These are phyloP conservation scores for Candida jianshihensis DNA, from an alignment of 805 yeast species.

Conservation along the genomic window DNA sequence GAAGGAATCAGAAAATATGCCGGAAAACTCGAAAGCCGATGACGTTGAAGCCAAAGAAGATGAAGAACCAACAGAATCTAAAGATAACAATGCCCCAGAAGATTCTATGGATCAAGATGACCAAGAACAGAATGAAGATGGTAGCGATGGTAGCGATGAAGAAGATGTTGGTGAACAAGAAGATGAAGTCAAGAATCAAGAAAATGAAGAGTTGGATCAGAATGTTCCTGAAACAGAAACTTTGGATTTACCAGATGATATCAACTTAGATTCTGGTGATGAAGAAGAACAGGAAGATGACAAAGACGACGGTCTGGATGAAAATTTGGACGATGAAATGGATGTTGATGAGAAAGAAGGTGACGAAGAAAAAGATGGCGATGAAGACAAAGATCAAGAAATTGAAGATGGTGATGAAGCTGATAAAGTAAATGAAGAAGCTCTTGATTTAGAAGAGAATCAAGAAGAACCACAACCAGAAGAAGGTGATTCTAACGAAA, in stretches of 20 bases:
- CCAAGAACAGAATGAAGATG: constrained; percentile 41
- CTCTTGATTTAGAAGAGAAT: constrained; percentile 31
- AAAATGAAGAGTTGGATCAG: constrained; percentile 61
- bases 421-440: constrained; percentile 26
- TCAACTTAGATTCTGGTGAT: constrained; percentile 78
- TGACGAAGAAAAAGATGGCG: constrained; percentile 24
- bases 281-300: constrained; percentile 46
- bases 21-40: constrained; percentile 47
- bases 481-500: constrained; percentile 25
- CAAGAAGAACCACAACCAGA: constrained; percentile 24
- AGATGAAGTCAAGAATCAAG: constrained; percentile 66
- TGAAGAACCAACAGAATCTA: constrained; percentile 27
- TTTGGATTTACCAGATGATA: constrained; percentile 86
- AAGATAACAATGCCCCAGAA: constrained; percentile 27
- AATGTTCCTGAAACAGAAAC: constrained; percentile 80
- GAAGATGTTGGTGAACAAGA: constrained; percentile 81
- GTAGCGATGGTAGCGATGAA: constrained; percentile 51
- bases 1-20: constrained; percentile 69
- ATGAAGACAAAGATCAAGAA: too few species aligned
- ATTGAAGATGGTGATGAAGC: constrained; percentile 24
- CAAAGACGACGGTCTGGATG: constrained; percentile 27
- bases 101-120: constrained; percentile 31
- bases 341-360: constrained; percentile 46
- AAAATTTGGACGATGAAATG: constrained; percentile 28
- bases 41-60: constrained; percentile 34